These are phyloP conservation scores for Cryphonectria nitschkei DNA, from an alignment of 2,329 filamentous ascomycete species.

Conservation along the genomic window DNA sequence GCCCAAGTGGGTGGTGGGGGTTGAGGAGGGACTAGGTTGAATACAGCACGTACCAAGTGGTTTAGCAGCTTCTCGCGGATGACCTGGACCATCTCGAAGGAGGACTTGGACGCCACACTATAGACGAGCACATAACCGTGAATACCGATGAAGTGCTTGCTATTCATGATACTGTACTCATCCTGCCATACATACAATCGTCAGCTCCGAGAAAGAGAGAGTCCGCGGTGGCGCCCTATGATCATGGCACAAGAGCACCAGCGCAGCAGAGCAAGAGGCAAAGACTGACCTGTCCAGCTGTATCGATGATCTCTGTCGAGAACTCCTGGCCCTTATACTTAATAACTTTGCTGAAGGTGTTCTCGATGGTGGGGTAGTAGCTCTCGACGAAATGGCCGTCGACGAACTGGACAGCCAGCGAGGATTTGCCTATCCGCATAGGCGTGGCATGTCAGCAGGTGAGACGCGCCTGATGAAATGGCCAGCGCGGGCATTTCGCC, in stretches of 20 bases:
- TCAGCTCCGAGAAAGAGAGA: slow-evolving; percentile 16
- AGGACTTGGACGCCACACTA: slow-evolving; percentile 90
- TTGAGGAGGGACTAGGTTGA: neutral
- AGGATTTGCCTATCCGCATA: slow-evolving; percentile 81
- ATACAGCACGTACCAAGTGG: slow-evolving; percentile 67
- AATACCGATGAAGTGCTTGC: slow-evolving; percentile 98
- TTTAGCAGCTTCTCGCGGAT: slow-evolving; percentile 98
- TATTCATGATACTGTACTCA: slow-evolving; percentile 98
- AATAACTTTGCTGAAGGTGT: slow-evolving; percentile 96
- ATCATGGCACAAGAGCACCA: neutral
- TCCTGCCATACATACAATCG: slow-evolving; percentile 59
- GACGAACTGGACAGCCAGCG: slow-evolving; percentile 93
- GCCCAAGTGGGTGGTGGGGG: neutral
- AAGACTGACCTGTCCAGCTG: slow-evolving; percentile 79
- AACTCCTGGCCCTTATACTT: slow-evolving; percentile 91
- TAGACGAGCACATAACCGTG: slow-evolving; percentile 99
- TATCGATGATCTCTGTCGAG: slow-evolving; percentile 96
- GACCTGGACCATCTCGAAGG: slow-evolving; percentile 96
- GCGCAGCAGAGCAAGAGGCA: neutral
- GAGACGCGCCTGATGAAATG: neutral
- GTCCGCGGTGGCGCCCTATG: neutral
- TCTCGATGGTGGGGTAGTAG: slow-evolving; percentile 99
- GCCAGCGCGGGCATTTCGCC: slow-evolving; percentile 1
- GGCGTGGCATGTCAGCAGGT: slow-evolving; percentile 16
- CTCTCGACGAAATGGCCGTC: slow-evolving; percentile 98